These are phyloP conservation scores for Cytidiella melzeri DNA, from an alignment of 768 basidiomycete species.

Conservation along the genomic window DNA sequence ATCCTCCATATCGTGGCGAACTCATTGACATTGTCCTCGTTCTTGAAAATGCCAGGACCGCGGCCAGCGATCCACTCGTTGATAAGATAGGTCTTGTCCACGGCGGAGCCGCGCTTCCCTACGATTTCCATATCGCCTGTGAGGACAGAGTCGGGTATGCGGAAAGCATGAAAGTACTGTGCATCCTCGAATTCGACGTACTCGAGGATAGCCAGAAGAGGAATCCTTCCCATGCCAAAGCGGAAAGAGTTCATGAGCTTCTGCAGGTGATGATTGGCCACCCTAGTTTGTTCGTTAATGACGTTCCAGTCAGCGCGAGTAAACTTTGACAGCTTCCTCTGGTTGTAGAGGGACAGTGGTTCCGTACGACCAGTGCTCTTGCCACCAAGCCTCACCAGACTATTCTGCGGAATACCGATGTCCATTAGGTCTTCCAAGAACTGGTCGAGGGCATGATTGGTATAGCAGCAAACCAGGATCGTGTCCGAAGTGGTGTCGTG, in stretches of 20 bases:
- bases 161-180: conserved; percentile 41
- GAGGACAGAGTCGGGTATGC: conserved; percentile 27
- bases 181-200: conserved; percentile 48
- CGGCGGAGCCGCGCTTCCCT: conserved; percentile 31
- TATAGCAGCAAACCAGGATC: conserved; percentile 68
- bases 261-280: conserved; percentile 4
- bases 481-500: conserved; percentile 40
- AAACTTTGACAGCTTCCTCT: conserved; percentile 23
- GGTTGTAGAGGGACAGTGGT: conserved; percentile 37
- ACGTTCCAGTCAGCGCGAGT: conserved; percentile 32
- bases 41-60: conserved; percentile 38
- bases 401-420: conserved; percentile 44
- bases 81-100: conserved; percentile 38
- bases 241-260: conserved; percentile 27
- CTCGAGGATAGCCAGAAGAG: conserved; percentile 30
- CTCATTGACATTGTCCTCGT: conserved; percentile 17
- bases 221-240: conserved; percentile 18
- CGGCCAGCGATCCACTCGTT: conserved; percentile 39
- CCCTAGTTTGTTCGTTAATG: conserved; percentile 35
- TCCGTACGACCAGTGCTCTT: conserved; percentile 46
- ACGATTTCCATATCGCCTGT: conserved; percentile 42
- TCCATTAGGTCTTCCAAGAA: conserved; percentile 57
- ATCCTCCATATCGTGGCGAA: conserved; percentile 34
- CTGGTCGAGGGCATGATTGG: conserved; percentile 71
- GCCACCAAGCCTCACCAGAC: conserved; percentile 53